Conservation (phyloP, 306 rosid genomes). For the Casuarina equisetifolia region DNA sequence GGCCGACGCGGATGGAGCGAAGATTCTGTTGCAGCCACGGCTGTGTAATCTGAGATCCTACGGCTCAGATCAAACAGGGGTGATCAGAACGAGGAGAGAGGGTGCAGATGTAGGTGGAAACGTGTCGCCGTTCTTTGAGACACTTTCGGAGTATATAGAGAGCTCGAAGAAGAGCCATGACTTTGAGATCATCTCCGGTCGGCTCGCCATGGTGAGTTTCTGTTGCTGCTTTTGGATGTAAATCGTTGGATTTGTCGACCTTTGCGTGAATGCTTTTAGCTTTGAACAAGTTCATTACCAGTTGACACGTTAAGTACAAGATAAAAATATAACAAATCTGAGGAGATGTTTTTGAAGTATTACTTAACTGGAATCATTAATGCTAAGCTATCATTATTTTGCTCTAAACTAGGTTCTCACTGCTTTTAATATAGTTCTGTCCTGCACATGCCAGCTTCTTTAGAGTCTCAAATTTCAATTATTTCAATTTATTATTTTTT, state of each 20-base stretch:
- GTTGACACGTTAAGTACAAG: no score
- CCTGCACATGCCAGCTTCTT: no score
- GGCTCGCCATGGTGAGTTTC: constrained; percentile 83
- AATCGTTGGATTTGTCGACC: background rate
- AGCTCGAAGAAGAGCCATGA: constrained; percentile 86
- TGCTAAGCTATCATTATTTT: no score
- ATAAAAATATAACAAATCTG: no score
- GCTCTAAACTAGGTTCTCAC: no score
- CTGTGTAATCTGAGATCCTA: constrained; percentile 80
- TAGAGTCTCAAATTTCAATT: no score
- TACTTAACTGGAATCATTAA: no score
- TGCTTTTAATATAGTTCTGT: no score
- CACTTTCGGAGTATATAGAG: constrained; percentile 73
- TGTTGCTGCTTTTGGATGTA: background rate
- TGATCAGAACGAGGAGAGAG: constrained; percentile 42
- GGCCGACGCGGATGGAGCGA: constrained; percentile 41
- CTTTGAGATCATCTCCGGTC: constrained; percentile 89
- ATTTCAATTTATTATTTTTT: no score
- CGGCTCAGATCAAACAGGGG: constrained; percentile 55
- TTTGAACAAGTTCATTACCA: no score
- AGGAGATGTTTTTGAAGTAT: no score
- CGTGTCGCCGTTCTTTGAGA: constrained; percentile 65
- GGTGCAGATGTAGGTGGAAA: constrained; percentile 33
- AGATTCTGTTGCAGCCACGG: constrained; percentile 82
- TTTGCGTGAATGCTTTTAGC: background rate